phyloP scores from a whole-genome alignment of 208 protist species.

The Spongospora subterranea region DNA sequence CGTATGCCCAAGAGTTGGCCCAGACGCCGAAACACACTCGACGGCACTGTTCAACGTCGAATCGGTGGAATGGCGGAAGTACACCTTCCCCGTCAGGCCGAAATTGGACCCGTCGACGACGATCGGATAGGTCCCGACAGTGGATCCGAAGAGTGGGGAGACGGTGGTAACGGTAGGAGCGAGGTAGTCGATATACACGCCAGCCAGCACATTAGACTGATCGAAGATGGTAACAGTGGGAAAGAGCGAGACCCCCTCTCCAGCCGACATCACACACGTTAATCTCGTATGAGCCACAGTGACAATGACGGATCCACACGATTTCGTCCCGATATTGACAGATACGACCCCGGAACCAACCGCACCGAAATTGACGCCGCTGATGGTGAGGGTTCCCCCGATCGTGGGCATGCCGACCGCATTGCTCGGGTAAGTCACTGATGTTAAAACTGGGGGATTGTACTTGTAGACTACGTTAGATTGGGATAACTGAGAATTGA shows the following conservation, averaged over 20 bases:
- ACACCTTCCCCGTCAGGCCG: neutral
- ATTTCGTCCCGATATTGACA: neutral
- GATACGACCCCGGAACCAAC: neutral
- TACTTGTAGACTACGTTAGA: neutral
- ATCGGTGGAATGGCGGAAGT: neutral
- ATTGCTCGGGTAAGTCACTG: neutral
- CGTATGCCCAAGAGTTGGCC: neutral
- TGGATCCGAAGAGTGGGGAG: neutral
- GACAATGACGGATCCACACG: neutral
- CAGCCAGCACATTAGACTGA: neutral
- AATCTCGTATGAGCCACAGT: neutral
- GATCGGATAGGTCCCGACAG: neutral
- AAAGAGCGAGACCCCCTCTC: neutral
- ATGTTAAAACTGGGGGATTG: neutral
- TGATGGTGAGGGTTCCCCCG: neutral
- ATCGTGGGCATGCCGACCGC: neutral
- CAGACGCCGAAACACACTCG: neutral
- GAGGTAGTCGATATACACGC: neutral
- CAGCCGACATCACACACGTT: neutral
- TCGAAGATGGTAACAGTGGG: neutral
- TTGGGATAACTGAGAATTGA: neutral
- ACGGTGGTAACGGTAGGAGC: neutral
- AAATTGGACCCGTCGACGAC: constrained; percentile 25
- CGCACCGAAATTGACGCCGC: constrained; percentile 7
- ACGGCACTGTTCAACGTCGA: neutral